phyloP scores from a whole-genome alignment of 139 green algal genomes.

The Picochlorum sp. region DNA sequence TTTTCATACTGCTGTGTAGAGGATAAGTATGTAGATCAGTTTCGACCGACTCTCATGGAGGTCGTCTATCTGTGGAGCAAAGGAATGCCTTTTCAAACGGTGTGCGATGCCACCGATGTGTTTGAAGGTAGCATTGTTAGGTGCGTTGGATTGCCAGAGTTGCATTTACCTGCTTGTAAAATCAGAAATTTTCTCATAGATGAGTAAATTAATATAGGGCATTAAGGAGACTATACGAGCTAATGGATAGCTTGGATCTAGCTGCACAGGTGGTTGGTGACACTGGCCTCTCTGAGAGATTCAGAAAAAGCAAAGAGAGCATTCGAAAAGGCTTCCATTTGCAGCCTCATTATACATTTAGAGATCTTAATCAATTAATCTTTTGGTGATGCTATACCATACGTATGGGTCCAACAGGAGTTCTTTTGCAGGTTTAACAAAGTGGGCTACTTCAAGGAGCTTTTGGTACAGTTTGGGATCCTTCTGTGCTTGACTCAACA shows the following conservation, averaged over 20 bases:
- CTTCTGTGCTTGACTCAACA: not conserved
- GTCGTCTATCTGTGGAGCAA: constrained; percentile 50
- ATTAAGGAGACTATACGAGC: constrained; percentile 79
- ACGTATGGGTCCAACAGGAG: not conserved
- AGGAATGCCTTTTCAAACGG: constrained; percentile 41
- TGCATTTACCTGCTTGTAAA: no score
- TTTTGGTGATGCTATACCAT: not conserved
- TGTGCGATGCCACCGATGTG: constrained; percentile 69
- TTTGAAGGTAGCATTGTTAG: constrained; percentile 92
- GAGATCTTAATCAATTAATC: not conserved
- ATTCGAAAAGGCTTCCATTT: constrained; percentile 93
- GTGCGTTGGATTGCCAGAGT: not conserved
- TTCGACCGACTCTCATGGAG: constrained; percentile 72
- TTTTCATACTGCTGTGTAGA: constrained; percentile 22
- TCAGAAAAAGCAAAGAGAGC: constrained; percentile 52
- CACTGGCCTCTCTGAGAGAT: constrained; percentile 54
- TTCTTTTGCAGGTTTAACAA: not conserved
- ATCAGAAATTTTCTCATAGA: not conserved
- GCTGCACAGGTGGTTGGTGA: constrained; percentile 75
- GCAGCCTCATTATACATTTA: constrained; percentile 86
- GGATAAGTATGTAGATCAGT: constrained; percentile 61
- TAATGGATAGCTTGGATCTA: constrained; percentile 73
- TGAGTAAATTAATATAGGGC: constrained; percentile 17
- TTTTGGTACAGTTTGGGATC: constrained; percentile 1
- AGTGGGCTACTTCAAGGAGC: constrained; percentile 3